Conservation (phyloP, 177 flowering plant genomes). For the Tripterygium wilfordii region DNA sequence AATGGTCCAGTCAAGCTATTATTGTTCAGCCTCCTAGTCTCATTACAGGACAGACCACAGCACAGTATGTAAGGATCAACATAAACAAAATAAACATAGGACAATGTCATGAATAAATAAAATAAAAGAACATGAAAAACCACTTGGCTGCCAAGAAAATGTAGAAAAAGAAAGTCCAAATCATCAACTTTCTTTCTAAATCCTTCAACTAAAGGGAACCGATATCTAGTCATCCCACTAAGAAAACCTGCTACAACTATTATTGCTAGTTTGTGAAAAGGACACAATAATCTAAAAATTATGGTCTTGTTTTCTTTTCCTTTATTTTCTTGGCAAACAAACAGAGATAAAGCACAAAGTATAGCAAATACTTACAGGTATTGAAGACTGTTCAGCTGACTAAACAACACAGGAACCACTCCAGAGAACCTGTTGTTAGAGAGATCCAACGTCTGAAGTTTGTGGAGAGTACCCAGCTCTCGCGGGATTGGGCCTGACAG, state of each 20-base stretch:
- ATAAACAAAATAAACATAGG: conserved; percentile 8
- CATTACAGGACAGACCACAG: conserved; percentile 21
- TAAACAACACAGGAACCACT: conserved; percentile 49
- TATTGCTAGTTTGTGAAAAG: too few species aligned
- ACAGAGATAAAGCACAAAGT: conserved; percentile 1
- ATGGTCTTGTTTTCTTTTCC: not conserved
- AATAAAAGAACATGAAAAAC: conserved; percentile 4
- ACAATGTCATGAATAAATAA: conserved; percentile 6
- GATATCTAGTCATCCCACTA: too few species aligned
- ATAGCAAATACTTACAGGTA: conserved; percentile 53
- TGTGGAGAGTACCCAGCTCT: conserved; percentile 58
- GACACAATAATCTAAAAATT: too few species aligned
- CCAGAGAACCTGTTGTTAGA: conserved; percentile 67
- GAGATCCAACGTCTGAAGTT: conserved; percentile 80
- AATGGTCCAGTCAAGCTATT: conserved; percentile 80
- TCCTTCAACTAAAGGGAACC: too few species aligned
- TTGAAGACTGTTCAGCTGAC: conserved; percentile 53
- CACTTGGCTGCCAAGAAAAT: not conserved
- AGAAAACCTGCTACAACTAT: too few species aligned
- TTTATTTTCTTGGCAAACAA: conserved; percentile 6
- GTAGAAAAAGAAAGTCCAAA: too few species aligned
- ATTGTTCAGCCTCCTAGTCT: conserved; percentile 81
- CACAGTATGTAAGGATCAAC: not conserved
- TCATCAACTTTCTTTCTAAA: too few species aligned
- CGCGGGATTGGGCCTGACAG: conserved; percentile 71